Evolutionary conservation across 768 basidiomycete species (phyloP), one percentile per base, ranked within the genome.

Genomic region (Termitomyces sp.): DNA sequence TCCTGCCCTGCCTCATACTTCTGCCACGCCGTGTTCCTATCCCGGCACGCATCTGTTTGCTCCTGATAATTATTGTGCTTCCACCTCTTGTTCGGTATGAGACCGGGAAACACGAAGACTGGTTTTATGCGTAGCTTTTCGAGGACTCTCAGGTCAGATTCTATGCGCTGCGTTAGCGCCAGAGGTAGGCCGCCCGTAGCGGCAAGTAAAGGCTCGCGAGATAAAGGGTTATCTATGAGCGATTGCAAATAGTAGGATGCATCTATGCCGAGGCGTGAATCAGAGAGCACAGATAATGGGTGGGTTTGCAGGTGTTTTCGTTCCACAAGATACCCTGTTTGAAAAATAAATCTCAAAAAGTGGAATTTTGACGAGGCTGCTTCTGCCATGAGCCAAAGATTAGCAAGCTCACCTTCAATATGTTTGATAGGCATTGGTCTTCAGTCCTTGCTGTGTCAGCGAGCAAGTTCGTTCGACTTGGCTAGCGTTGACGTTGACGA

Each of bases 231-330:
- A 57, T 93, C 89, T 16, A 87, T 87, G 63, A 98, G 80, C 47
- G 81, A 78, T 55, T 87, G 81, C 42, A 99, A 79, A 74, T 98
- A 99, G 73, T 89, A 87, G 3, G 89, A 87, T 3, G 94, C 95
- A 81, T 99, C 96, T 69, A 99, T 97, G 34, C 97, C 97, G 30
- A 99, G 88, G 47, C 97, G 89, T 54, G 95, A 92, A 69, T 97
- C 93, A 44, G 91, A 82, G 50, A 99, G 81, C 0, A 87, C 85
- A 58, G 83, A 84, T 55, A 98, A 83, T 22, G 92, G 84, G 57
- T 89, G 84, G 42, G 87, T 88, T 72, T 91, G 88, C 63, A 91
- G 73, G 70, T 95, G 91, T 75, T 93, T 93, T 72, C 93, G 89
- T 80, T 95, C 93, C 27, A 81, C 71, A 67, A 97, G 82, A 71